phyloP scores from a whole-genome alignment of 768 basidiomycete genomes.

The Amanita molliuscula region DNA sequence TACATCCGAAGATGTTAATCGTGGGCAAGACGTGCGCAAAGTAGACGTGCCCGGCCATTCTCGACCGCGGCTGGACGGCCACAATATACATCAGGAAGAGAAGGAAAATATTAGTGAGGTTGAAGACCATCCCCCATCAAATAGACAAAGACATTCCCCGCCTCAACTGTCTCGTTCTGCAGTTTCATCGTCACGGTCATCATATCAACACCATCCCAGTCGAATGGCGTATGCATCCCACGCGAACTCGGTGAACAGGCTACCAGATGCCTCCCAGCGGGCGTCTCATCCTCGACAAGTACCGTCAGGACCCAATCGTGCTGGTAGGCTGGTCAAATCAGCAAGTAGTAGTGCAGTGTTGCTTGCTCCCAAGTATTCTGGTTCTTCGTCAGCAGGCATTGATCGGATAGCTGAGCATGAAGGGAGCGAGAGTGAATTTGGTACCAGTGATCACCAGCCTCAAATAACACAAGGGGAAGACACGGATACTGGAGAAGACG shows the following conservation, averaged over 20 bases:
- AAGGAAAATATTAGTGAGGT: constrained; percentile 38
- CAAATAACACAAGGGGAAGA: constrained; percentile 16
- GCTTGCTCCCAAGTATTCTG: constrained; percentile 18
- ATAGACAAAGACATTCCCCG: constrained; percentile 22
- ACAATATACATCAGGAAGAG: constrained; percentile 30
- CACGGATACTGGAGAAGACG: constrained; percentile 24
- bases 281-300: constrained; percentile 28
- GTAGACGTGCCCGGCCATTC: not conserved
- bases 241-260: constrained; percentile 13
- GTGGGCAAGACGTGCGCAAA: constrained; percentile 3
- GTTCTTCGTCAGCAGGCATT: constrained; percentile 19
- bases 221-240: constrained; percentile 18
- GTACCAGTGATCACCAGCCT: constrained; percentile 16
- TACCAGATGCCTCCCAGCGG: constrained; percentile 24
- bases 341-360: constrained; percentile 10
- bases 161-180: constrained; percentile 23
- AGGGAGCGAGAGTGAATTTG: constrained; percentile 27
- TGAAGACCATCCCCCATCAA: constrained; percentile 20
- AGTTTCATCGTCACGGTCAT: constrained; percentile 14
- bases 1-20: constrained; percentile 28
- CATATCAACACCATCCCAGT: constrained; percentile 11
- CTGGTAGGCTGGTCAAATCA: constrained; percentile 39
- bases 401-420: constrained; percentile 39
- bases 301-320: constrained; percentile 32
- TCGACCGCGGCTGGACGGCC: constrained; percentile 5